Base-by-base conservation (phyloP, 1,284 basidiomycete genomes). In the Wolfiporia cocos region DNA sequence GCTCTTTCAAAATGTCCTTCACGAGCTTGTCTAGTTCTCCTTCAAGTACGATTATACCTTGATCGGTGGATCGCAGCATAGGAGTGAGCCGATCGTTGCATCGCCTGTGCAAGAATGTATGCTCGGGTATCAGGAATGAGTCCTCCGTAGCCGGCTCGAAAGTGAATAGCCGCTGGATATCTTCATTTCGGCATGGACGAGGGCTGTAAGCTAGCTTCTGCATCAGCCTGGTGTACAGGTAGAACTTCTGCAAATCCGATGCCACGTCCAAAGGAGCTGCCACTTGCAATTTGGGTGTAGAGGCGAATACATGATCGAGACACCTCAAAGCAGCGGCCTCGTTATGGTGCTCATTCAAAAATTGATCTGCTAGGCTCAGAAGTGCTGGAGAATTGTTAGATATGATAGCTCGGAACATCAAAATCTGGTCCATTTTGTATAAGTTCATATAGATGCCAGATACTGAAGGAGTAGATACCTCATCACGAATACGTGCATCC, bases 371-470 rank as follows among this genome's bases (percentile, higher is more conserved):
- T 34, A 68, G 50, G 12, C 41, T 3, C 21, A 54, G 49, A 10
- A 75, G 61, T 5, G 44, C 30, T 2, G 21, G 20, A 3, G 37
- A 20, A 41, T 65, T 52, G n/a, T 48, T 34, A 0, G 50, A 18
- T 3, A 52, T 28, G 4, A 76, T 69, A 1, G 61, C 56, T 23
- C 50, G 55, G 49, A 76, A 77, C 71, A 76, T 73, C 3, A 39
- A 14, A 3, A 60, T 22, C 59, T 61, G 20, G 21, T 2, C 18
- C 19, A 23, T 19, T 10, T 5, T 10, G 34, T 5, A 23, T 18
- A 26, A 10, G 3, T n/a, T 19, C 26, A 20, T 17, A 22, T 30
- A 29, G 11, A 41, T 37, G 11, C 12, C 10, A 32, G 37, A 21
- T 23, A 14, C 11, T 4, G 29, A 14, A 3, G 18, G 10, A 34